phyloP scores from a whole-genome alignment of 208 protist species.

The Trypanosoma rangeli region DNA sequence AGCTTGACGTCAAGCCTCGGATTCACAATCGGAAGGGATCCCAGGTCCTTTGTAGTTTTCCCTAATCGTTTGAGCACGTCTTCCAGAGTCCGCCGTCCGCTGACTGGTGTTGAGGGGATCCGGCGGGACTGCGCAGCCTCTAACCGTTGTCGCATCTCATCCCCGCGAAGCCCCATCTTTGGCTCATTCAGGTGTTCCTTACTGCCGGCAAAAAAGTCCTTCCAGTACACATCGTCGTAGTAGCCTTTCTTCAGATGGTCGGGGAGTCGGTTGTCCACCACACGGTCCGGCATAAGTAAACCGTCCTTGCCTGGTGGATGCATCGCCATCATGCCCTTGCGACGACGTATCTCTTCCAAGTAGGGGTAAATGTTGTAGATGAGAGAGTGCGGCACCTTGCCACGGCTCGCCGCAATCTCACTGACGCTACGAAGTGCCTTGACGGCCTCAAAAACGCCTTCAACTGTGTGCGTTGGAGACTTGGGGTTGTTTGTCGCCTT shows the following conservation, averaged over 20 bases:
- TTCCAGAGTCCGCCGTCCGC: constrained; percentile 80
- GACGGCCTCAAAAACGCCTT: constrained; percentile 90
- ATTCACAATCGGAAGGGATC: constrained; percentile 81
- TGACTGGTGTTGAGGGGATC: constrained; percentile 20
- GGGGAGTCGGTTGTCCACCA: constrained; percentile 91
- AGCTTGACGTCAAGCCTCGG: constrained; percentile 82
- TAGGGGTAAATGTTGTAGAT: constrained; percentile 94
- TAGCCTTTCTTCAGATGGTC: constrained; percentile 93
- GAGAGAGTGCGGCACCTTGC: constrained; percentile 91
- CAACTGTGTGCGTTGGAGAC: constrained; percentile 89
- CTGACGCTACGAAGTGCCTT: constrained; percentile 88
- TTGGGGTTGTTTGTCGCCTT: constrained; percentile 81
- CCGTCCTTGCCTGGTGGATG: constrained; percentile 91
- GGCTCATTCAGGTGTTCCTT: constrained; percentile 89
- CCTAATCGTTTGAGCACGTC: constrained; percentile 83
- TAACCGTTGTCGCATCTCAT: constrained; percentile 81
- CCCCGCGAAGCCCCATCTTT: constrained; percentile 88
- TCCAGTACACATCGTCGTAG: constrained; percentile 94
- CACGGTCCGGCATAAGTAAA: constrained; percentile 89
- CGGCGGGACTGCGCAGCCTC: constrained; percentile 42
- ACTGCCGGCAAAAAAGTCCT: constrained; percentile 92
- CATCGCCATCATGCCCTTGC: constrained; percentile 94
- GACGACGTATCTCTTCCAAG: constrained; percentile 88
- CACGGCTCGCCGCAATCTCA: constrained; percentile 90
- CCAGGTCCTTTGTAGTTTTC: constrained; percentile 81